These are phyloP conservation scores for Pinus albicaulis DNA, from an alignment of 75 land plant species.

Conservation along the genomic window DNA sequence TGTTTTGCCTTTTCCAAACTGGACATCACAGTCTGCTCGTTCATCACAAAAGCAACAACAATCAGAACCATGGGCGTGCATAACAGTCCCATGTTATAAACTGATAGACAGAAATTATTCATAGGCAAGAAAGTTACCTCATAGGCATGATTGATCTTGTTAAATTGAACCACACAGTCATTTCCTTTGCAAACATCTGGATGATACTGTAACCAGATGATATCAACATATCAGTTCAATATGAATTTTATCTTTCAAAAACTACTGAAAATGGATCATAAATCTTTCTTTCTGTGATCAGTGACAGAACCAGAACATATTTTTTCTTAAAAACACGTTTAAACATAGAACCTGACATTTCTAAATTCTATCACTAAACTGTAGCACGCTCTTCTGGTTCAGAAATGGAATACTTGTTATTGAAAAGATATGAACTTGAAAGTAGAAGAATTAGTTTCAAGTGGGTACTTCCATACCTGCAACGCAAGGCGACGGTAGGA, in stretches of 20 bases:
- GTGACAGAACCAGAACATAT: no score
- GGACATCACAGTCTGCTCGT: slow-evolving; percentile 41
- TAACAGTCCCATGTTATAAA: not conserved
- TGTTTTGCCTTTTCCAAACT: slow-evolving; percentile 16
- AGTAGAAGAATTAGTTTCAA: not conserved
- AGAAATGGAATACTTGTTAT: not conserved
- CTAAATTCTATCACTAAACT: no score
- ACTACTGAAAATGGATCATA: no score
- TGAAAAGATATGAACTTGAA: not conserved
- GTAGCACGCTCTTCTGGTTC: no score
- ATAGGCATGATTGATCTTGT: slow-evolving; percentile 66
- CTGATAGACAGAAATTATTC: not conserved
- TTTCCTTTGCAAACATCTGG: slow-evolving; percentile 80
- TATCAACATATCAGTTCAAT: no score
- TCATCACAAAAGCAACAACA: not conserved
- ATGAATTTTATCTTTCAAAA: no score
- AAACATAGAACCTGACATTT: no score
- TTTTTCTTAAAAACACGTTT: not conserved
- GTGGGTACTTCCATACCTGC: slow-evolving; percentile 28
- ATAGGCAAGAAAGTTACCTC: slow-evolving; percentile 30
- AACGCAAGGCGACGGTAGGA: slow-evolving; percentile 71
- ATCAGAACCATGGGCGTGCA: slow-evolving; percentile 1
- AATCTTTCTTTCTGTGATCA: no score
- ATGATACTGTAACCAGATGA: slow-evolving; percentile 60
- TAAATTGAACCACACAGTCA: slow-evolving; percentile 57